Percentiles rank a stretch among this genome's conserved stretches.
Conservation (phyloP, 345 rosid species). For the Sonneratia caseolaris region DNA sequence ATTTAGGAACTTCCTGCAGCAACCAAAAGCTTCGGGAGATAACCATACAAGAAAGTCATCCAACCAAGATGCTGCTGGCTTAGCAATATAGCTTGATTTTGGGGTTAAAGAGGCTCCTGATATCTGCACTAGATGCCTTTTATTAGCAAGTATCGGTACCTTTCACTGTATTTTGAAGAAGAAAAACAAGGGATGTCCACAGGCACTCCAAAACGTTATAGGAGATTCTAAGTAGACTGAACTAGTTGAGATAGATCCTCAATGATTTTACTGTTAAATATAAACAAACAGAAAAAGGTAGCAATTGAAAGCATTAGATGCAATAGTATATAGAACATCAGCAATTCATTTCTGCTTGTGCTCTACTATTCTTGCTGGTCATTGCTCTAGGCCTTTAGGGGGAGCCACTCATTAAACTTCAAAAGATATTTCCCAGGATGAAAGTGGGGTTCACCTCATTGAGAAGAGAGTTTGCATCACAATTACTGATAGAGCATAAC, state of each 20-base stretch:
- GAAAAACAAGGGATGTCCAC: neutral
- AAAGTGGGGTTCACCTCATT: slow-evolving; percentile 46
- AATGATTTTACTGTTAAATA: neutral
- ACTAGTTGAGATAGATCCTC: neutral
- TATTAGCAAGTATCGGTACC: neutral
- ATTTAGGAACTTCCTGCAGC: slow-evolving; percentile 77
- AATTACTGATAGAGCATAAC: slow-evolving; percentile 88
- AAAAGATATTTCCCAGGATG: neutral
- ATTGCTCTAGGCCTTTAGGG: neutral
- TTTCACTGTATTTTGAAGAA: neutral
- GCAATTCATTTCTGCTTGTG: neutral
- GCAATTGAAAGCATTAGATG: neutral
- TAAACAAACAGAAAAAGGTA: neutral
- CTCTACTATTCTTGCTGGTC: neutral
- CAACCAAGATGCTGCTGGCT: slow-evolving; percentile 98
- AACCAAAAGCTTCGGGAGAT: slow-evolving; percentile 93
- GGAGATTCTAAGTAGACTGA: neutral
- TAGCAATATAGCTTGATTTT: slow-evolving; percentile 81
- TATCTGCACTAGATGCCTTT: slow-evolving; percentile 38
- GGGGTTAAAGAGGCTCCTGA: slow-evolving; percentile 70
- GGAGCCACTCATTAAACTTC: neutral
- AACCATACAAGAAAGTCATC: slow-evolving; percentile 93
- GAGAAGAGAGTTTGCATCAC: slow-evolving; percentile 76
- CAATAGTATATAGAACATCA: neutral
- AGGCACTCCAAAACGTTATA: neutral